Percentiles rank a stretch among this genome's conserved stretches.
Conservation (phyloP, 1,284 basidiomycete species). For the Chalciporus piperatoides region DNA sequence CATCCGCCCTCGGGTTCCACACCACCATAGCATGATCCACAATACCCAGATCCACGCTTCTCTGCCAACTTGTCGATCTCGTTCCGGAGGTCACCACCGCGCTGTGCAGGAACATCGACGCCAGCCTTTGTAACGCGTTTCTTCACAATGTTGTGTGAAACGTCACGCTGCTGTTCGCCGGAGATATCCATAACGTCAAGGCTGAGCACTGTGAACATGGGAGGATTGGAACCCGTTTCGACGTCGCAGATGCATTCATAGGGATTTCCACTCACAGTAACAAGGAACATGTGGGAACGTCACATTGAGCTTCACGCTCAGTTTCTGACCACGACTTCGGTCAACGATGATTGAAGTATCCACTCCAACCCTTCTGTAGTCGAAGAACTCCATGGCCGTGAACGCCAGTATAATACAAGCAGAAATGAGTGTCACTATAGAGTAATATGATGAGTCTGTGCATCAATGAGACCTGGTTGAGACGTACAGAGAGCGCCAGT, state of each 20-base stretch:
- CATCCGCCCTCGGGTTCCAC: conserved; percentile 78
- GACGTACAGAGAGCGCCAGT: conserved; percentile 85
- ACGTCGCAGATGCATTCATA: background rate
- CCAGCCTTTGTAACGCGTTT: conserved; percentile 71
- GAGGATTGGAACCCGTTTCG: background rate
- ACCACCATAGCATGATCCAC: conserved; percentile 98
- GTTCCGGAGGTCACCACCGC: conserved; percentile 69
- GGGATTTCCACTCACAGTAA: conserved; percentile 66
- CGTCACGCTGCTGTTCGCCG: conserved; percentile 88
- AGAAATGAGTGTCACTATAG: conserved; percentile 85
- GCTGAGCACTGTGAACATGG: conserved; percentile 68
- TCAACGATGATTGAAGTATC: conserved; percentile 93
- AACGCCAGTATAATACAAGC: conserved; percentile 90
- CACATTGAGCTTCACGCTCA: conserved; percentile 90
- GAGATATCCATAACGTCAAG: conserved; percentile 98
- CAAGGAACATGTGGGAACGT: conserved; percentile 98
- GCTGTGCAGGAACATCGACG: conserved; percentile 51
- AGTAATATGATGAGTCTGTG: conserved; percentile 4
- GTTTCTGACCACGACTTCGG: conserved; percentile 89
- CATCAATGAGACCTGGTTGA: background rate
- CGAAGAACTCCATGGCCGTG: conserved; percentile 91
- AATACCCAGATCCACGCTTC: conserved; percentile 65
- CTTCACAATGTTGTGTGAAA: conserved; percentile 89
- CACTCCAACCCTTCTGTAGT: conserved; percentile 84
- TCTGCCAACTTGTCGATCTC: conserved; percentile 80